These are phyloP conservation scores for Bipolaris cookei DNA, from an alignment of 2,329 filamentous ascomycete species.

Conservation along the genomic window DNA sequence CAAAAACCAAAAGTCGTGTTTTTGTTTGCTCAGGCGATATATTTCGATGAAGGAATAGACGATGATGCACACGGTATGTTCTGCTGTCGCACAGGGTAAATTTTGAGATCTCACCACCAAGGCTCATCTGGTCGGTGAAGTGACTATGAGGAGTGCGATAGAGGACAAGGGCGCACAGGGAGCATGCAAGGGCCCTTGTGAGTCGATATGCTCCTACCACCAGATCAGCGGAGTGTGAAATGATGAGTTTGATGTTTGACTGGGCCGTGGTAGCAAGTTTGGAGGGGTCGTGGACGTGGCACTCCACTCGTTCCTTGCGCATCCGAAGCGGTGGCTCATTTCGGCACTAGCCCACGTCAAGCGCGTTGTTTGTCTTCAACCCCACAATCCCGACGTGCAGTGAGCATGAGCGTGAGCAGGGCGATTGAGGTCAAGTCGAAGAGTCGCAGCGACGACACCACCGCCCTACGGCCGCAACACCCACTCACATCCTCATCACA, in stretches of 20 bases:
- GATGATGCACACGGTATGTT: neutral
- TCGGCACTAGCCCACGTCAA: slow-evolving; percentile 31
- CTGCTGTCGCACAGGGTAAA: neutral
- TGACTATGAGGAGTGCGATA: neutral
- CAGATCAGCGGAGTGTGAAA: slow-evolving; percentile 1
- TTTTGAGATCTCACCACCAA: slow-evolving; percentile 19
- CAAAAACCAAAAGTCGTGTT: neutral
- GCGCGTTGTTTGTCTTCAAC: slow-evolving; percentile 22
- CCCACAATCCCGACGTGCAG: slow-evolving; percentile 13
- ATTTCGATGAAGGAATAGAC: neutral
- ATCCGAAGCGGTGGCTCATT: slow-evolving; percentile 34
- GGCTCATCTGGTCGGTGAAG: neutral
- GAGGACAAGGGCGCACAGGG: neutral
- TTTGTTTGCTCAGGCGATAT: neutral
- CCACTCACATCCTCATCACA: slow-evolving; percentile 17
- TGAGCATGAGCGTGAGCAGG: slow-evolving; percentile 11
- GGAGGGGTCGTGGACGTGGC: slow-evolving; percentile 31
- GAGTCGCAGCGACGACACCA: neutral
- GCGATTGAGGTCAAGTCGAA: neutral
- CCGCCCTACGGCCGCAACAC: slow-evolving; percentile 13
- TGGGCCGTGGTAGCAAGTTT: slow-evolving; percentile 20
- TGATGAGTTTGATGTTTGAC: slow-evolving; percentile 23
- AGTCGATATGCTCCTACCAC: neutral
- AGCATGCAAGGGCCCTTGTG: neutral
- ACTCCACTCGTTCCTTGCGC: slow-evolving; percentile 31